Base-by-base conservation (phyloP, 2,329 filamentous ascomycete genomes). In the Xenoacremonium recifei region DNA sequence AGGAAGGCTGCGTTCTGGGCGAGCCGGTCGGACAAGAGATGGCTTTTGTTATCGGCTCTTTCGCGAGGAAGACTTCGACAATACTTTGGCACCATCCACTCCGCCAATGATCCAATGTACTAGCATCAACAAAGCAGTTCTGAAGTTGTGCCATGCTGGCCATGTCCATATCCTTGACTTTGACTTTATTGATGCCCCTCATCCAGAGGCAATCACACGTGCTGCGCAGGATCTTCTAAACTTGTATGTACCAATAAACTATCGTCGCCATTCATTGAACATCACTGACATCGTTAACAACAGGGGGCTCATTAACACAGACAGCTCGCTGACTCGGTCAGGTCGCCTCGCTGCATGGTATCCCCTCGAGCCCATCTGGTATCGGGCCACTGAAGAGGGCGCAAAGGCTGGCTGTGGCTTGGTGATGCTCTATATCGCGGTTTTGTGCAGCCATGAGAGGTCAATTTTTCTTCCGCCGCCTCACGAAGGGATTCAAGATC, bases 151-250 rank as follows among this genome's bases (percentile, higher is more conserved):
- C 23, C 9, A 27, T 9, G 23, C 23, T 13, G 13, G 9, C 9
- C 9, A 13, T 27, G 9, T 9, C 23, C 23, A 27, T 13, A 27
- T 9, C 13, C 9, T 27, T 27, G 23, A 13, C 9, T 49, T 43
- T 32, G 43, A 51, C 35, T 49, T 23, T 23, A 18, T 51, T 13
- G 42, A 47, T 25, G 25, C 43, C 6, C 46, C 43, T 18, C 35
- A 51, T 34, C 43, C 46, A 20, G 47, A 51, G 36, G 36, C 35
- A 13, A 36, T 42, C 35, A 10, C 36, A 13, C 42, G 49, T 34
- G 49, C 40, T 37, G 33, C 33, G 18, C 38, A 47, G 39, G 44
- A 47, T 34, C 41, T 47, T 40, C 42, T n/a, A 29, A 39, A 42
- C 25, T 42, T 35, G 46, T 45, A 38, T 21, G 42, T 21, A 33